Evolutionary conservation across 805 yeast genomes (phyloP), one percentile per base, ranked within the genome.

Genomic region (Zygosaccharomyces kombuchaensis): DNA sequence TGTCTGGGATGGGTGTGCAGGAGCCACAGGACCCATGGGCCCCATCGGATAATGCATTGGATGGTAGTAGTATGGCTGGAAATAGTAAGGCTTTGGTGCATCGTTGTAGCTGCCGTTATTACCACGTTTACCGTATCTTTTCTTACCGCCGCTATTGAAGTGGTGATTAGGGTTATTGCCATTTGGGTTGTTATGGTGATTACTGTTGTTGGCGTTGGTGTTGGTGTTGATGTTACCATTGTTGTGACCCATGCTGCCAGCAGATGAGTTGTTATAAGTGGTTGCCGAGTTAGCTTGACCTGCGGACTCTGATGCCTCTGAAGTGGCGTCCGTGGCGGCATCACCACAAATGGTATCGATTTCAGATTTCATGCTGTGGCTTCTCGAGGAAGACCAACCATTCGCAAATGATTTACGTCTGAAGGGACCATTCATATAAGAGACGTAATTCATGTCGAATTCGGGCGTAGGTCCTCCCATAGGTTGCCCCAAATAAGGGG

Each of bases 31-130:
- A 14, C 50, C 54, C 53, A 57, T 47, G 10, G 62, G 59, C 27
- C 51, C 54, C 49, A 59, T 50, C 17, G 58, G 59, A 40, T 59
- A 63, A 42, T 59, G 64, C 50, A 60, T 48, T 5, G 64, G 65
- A 34, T 58, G 63, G 36, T 60, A 57, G 40, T 61, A 63, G 42
- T 59, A 60, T 23, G 61, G 62, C 14, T 54, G 62, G 32, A 49
- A 57, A 37, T 57, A 55, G 32, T 49, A 59, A 10, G 60, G 57
- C 36, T 54, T 58, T 40, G 58, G 54, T 19, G 49, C 35, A 34
- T 58, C 58, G 46, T 51, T 51, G 22, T 19, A 48, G 30, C 36
- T 42, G 8, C 43, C 34, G 13, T 44, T 40, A 17, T 32, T 43
- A 26, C 50, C 45, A 29, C 56, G 51, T 41, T 50, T 51, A 17